phyloP scores from a whole-genome alignment of 305 asterid species.

The Fraxinus nigra region DNA sequence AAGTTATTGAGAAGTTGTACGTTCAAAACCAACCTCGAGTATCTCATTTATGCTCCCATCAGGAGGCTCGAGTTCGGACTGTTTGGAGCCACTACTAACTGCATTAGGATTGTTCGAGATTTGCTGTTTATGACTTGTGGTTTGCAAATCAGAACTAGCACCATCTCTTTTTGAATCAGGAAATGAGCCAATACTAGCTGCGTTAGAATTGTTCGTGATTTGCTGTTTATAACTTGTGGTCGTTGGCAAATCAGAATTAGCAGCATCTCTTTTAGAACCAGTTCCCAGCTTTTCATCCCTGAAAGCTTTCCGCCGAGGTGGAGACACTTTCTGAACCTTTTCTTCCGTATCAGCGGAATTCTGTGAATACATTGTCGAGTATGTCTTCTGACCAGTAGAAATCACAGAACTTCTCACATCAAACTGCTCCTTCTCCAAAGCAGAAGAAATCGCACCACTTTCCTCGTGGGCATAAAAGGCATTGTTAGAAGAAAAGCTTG shows the following conservation, averaged over 20 bases:
- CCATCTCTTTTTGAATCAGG: neutral
- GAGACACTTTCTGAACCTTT: conserved; percentile 82
- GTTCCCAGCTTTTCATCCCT: conserved; percentile 64
- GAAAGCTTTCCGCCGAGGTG: conserved; percentile 69
- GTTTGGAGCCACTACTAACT: conserved; percentile 37
- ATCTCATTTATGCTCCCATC: conserved; percentile 76
- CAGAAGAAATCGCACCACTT: conserved; percentile 41
- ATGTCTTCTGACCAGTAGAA: conserved; percentile 54
- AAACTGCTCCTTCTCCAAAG: conserved; percentile 41
- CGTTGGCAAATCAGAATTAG: neutral
- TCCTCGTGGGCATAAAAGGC: conserved; percentile 54
- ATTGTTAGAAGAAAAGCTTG: conserved; percentile 48
- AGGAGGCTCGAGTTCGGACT: conserved; percentile 42
- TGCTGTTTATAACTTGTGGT: conserved; percentile 30
- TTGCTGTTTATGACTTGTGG: conserved; percentile 30
- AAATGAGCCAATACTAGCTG: conserved; percentile 32
- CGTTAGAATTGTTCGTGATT: conserved; percentile 30
- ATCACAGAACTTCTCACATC: conserved; percentile 47
- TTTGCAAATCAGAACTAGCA: conserved; percentile 1
- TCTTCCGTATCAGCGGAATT: conserved; percentile 64
- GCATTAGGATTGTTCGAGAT: conserved; percentile 33
- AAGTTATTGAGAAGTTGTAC: neutral
- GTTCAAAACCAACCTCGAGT: conserved; percentile 64
- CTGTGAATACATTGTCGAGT: conserved; percentile 39
- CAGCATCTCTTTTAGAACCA: conserved; percentile 48